A percentile compares a stretch with the other conserved stretches of the same genome.
These are phyloP conservation scores for Phytophthora sp. DNA, from an alignment of 352 stramenopile genomes.

Conservation along the genomic window DNA sequence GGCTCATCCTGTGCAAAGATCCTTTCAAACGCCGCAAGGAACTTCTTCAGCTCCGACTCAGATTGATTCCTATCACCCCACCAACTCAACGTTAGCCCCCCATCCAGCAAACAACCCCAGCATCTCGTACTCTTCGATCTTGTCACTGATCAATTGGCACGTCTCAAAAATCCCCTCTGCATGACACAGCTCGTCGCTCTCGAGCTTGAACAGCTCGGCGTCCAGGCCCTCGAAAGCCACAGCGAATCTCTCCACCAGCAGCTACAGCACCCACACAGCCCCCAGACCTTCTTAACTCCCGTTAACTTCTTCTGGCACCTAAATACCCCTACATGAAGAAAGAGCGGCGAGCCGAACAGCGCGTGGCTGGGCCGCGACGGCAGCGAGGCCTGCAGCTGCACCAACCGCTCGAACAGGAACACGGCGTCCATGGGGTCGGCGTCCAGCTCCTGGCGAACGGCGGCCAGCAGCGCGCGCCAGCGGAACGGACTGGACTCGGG, in stretches of 20 bases:
- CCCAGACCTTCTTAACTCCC: background rate
- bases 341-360: slow-evolving; percentile 66
- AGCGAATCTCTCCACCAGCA: slow-evolving; percentile 69
- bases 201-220: slow-evolving; percentile 68
- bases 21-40: slow-evolving; percentile 50
- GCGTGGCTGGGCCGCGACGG: slow-evolving; percentile 31
- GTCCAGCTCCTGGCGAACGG: slow-evolving; percentile 55
- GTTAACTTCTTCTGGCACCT: background rate
- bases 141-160: slow-evolving; percentile 49
- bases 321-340: slow-evolving; percentile 65
- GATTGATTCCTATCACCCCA: slow-evolving; percentile 17
- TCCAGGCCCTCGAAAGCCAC: slow-evolving; percentile 55
- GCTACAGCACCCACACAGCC: slow-evolving; percentile 26
- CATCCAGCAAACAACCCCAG: background rate
- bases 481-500: slow-evolving; percentile 52
- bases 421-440: slow-evolving; percentile 48
- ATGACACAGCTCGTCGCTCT: slow-evolving; percentile 70
- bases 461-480: slow-evolving; percentile 56
- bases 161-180: slow-evolving; percentile 61
- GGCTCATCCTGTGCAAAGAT: slow-evolving; percentile 70
- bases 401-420: slow-evolving; percentile 72
- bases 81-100: background rate
- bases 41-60: slow-evolving; percentile 41
- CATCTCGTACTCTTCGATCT: slow-evolving; percentile 48
- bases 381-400: slow-evolving; percentile 55